Conservation (phyloP, 2,329 filamentous ascomycete species). For the Penicillium sp. region DNA sequence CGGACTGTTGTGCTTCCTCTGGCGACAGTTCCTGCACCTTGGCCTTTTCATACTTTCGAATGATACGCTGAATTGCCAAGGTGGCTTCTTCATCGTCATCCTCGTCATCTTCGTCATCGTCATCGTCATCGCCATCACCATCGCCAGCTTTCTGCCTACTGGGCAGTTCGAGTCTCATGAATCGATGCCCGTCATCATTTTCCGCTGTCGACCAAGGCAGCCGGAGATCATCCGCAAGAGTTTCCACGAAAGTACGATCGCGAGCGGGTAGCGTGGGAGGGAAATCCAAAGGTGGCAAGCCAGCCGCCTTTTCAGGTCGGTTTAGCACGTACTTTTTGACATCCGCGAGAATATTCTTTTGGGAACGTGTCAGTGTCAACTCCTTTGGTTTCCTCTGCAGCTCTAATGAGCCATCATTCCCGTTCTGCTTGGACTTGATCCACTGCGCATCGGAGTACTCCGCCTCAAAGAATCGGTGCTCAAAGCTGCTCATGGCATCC, state of each 20-base stretch:
- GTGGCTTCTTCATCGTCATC: slow-evolving; percentile 78
- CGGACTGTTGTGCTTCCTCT: slow-evolving; percentile 70
- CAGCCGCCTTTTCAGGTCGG: slow-evolving; percentile 49
- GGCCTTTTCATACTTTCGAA: slow-evolving; percentile 87
- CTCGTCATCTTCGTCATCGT: slow-evolving; percentile 61
- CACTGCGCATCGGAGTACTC: slow-evolving; percentile 85
- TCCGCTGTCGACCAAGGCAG: slow-evolving; percentile 60
- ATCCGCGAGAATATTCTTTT: slow-evolving; percentile 74
- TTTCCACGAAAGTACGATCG: slow-evolving; percentile 89
- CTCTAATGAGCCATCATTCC: slow-evolving; percentile 60
- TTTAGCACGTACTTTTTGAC: slow-evolving; percentile 78
- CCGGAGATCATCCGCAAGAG: slow-evolving; percentile 65
- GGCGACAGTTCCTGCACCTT: slow-evolving; percentile 72
- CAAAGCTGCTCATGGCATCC: slow-evolving; percentile 78
- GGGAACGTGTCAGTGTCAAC: slow-evolving; percentile 69
- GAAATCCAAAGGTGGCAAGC: slow-evolving; percentile 60
- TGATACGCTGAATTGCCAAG: slow-evolving; percentile 74
- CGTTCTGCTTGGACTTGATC: slow-evolving; percentile 80
- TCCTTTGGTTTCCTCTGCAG: slow-evolving; percentile 52
- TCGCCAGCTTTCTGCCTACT: slow-evolving; percentile 43
- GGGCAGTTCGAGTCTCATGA: slow-evolving; percentile 59
- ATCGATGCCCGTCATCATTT: slow-evolving; percentile 60
- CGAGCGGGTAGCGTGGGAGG: slow-evolving; percentile 66
- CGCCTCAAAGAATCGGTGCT: slow-evolving; percentile 85
- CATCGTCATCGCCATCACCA: slow-evolving; percentile 54